Evolutionary conservation across 768 basidiomycete species (phyloP).

Genomic region (Pleurotus djamor): DNA sequence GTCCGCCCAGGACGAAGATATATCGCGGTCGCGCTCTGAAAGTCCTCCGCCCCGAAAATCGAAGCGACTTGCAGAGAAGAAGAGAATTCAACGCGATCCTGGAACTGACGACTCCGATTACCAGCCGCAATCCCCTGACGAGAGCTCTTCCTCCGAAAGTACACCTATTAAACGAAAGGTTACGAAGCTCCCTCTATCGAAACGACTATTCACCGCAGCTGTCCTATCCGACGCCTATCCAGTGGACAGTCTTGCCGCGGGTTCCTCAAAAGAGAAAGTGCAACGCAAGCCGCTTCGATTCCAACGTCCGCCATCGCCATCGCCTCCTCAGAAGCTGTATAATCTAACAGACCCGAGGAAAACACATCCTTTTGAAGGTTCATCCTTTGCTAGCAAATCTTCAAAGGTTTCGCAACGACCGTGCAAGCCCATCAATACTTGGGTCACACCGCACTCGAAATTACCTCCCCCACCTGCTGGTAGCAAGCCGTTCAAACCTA

Average conservation of each 20-base stretch:
- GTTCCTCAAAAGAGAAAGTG: neutral
- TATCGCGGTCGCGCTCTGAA: neutral
- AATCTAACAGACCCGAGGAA: slow-evolving; percentile 1
- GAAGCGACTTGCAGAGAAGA: neutral
- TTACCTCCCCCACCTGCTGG: neutral
- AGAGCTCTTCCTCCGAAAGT: neutral
- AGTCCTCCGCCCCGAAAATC: neutral
- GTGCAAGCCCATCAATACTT: neutral
- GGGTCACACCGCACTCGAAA: neutral
- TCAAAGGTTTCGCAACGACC: neutral
- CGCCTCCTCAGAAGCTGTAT: neutral
- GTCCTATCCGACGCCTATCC: neutral
- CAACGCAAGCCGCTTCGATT: neutral
- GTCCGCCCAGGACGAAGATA: neutral
- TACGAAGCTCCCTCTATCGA: neutral
- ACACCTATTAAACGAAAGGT: neutral
- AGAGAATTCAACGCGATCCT: neutral
- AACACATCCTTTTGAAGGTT: neutral
- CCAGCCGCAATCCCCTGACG: neutral
- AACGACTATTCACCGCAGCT: neutral
- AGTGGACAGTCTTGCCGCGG: slow-evolving; percentile 1
- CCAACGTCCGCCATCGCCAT: neutral
- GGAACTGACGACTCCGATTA: neutral
- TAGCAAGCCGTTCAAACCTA: too few species aligned
- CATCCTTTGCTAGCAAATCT: neutral